Conservation (phyloP, 352 stramenopile species). For the Phytophthora foliorum region DNA sequence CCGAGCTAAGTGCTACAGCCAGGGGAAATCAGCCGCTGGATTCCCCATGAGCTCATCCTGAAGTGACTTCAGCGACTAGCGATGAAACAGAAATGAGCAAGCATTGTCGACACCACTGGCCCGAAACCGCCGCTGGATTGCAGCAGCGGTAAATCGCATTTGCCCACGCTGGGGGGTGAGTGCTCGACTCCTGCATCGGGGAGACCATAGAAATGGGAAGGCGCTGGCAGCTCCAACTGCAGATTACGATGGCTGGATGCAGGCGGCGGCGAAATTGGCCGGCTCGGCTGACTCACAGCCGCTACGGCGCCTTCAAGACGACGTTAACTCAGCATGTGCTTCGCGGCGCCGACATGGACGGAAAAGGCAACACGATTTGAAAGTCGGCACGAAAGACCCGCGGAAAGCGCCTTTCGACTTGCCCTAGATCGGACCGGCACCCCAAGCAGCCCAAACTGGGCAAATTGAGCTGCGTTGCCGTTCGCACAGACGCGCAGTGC, state of each 20-base stretch:
- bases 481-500: slow-evolving; percentile 25
- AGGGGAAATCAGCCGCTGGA: background rate
- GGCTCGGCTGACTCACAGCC: slow-evolving; percentile 7
- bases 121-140: background rate
- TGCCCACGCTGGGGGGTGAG: no score
- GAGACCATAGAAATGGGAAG: background rate
- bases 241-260: slow-evolving; percentile 15
- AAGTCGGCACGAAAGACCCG: slow-evolving; percentile 6
- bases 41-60: background rate
- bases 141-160: background rate
- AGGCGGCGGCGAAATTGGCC: slow-evolving; percentile 9
- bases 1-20: no score
- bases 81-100: background rate
- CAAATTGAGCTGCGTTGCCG: background rate
- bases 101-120: background rate
- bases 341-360: slow-evolving; percentile 15
- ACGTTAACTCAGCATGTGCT: slow-evolving; percentile 26
- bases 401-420: slow-evolving; percentile 3
- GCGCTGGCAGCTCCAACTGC: background rate
- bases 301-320: slow-evolving; percentile 12
- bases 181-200: background rate
- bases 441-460: slow-evolving; percentile 5
- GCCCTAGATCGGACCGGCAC: background rate
- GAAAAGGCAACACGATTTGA: slow-evolving; percentile 35
- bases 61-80: background rate